A percentile compares a stretch with the other conserved stretches of the same genome.
Conservation (phyloP, 805 yeast genomes). For the Yamadazyma philogaea region DNA sequence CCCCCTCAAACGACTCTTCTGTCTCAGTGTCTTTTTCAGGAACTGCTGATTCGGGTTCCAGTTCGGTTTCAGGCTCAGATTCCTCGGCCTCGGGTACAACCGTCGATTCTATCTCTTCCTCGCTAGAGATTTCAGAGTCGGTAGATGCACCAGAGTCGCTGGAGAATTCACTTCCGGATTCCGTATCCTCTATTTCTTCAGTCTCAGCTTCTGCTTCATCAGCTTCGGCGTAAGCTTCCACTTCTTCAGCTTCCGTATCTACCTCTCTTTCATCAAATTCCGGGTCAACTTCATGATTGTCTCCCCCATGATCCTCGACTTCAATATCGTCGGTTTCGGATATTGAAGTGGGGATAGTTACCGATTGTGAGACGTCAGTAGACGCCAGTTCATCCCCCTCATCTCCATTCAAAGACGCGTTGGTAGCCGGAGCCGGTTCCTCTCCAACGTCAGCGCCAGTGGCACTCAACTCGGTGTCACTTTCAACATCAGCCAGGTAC, state of each 20-base stretch:
- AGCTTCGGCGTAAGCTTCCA: background rate
- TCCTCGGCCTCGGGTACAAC: background rate
- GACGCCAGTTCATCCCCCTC: background rate
- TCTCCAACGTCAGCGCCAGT: background rate
- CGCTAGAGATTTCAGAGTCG: too few relatives aligned
- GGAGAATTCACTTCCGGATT: background rate
- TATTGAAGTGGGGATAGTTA: too few relatives aligned
- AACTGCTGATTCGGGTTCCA: background rate
- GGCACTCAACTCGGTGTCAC: background rate
- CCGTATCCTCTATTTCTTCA: background rate
- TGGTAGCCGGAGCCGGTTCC: background rate
- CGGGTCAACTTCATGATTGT: background rate
- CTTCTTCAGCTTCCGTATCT: background rate
- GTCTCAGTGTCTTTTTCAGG: conserved; percentile 3
- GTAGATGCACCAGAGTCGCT: background rate
- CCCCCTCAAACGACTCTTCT: background rate
- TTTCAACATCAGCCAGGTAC: conserved; percentile 3
- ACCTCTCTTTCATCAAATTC: background rate
- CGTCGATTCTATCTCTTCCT: too few relatives aligned
- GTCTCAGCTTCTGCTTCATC: background rate
- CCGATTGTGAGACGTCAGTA: too few relatives aligned
- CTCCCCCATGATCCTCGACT: background rate
- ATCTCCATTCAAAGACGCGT: too few relatives aligned
- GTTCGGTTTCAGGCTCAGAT: background rate
- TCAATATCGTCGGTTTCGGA: too few relatives aligned